phyloP scores from a whole-genome alignment of 2,329 filamentous ascomycete genomes.

The Calonectria fujianensis region DNA sequence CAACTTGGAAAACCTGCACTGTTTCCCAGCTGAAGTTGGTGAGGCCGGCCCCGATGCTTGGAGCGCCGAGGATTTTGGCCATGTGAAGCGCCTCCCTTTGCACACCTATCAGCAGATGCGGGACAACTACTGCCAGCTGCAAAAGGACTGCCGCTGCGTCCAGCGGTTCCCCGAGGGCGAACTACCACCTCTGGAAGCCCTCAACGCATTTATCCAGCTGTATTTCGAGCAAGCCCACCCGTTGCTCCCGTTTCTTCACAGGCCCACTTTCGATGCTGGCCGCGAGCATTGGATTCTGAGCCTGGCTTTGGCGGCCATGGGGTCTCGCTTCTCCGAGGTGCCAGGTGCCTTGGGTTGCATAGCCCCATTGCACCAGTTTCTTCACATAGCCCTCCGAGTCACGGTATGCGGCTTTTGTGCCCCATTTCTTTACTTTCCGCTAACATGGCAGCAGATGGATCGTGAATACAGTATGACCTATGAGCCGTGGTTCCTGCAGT shows the following conservation, averaged over 20 bases:
- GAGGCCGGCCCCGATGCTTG: conserved; percentile 7
- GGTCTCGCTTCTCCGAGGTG: conserved; percentile 1
- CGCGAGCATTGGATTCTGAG: conserved; percentile 5
- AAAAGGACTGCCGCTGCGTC: conserved; percentile 7
- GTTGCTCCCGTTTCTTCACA: conserved; percentile 1
- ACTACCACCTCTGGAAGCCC: background rate
- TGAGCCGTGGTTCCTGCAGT: conserved; percentile 12
- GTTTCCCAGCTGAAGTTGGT: background rate
- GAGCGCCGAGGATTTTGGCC: conserved; percentile 14
- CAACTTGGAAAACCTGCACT: background rate
- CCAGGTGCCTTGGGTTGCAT: background rate
- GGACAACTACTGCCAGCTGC: conserved; percentile 1
- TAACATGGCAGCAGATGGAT: background rate
- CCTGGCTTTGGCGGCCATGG: background rate
- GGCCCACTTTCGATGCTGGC: conserved; percentile 1
- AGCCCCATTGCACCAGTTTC: background rate
- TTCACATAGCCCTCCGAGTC: background rate
- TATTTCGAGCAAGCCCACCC: conserved; percentile 14
- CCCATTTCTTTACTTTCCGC: background rate
- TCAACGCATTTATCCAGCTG: conserved; percentile 12
- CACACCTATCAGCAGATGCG: conserved; percentile 20
- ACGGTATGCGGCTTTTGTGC: background rate
- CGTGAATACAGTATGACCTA: conserved; percentile 11
- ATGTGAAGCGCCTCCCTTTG: conserved; percentile 11
- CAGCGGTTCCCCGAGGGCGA: conserved; percentile 10